Evolutionary conservation across 2,329 filamentous ascomycete species (phyloP).

Genomic region (Nakataea oryzae): DNA sequence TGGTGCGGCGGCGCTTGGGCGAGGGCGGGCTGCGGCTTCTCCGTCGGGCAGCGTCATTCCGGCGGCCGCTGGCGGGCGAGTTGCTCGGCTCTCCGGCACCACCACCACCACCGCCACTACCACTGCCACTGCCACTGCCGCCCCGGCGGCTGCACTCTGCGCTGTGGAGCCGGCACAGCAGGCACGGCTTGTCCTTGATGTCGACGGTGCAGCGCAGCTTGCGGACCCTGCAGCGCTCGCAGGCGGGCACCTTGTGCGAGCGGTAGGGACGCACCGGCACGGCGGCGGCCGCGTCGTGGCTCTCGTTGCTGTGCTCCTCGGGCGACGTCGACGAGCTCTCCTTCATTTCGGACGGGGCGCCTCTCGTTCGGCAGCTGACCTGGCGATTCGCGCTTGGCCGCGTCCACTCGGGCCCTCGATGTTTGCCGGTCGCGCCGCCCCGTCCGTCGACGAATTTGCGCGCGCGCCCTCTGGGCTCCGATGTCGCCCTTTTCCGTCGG

Average conservation of each 20-base stretch:
- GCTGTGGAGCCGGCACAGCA: conserved; percentile 47
- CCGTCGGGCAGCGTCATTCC: neutral
- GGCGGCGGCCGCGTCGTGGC: neutral
- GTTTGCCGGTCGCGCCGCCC: too few species aligned
- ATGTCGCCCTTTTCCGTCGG: neutral
- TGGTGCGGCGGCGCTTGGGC: neutral
- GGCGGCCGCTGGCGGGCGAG: neutral
- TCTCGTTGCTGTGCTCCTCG: neutral
- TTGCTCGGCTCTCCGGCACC: neutral
- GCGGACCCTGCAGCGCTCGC: conserved; percentile 46
- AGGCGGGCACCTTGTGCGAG: conserved; percentile 51
- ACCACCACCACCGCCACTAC: neutral
- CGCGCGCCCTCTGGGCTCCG: too few species aligned
- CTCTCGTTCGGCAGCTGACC: neutral
- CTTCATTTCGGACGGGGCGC: neutral
- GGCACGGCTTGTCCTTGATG: conserved; percentile 37
- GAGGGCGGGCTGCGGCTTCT: conserved; percentile 3
- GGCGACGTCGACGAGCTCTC: neutral
- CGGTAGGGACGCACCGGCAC: conserved; percentile 39
- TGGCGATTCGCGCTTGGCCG: neutral
- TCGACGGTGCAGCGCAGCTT: conserved; percentile 53
- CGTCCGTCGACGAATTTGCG: neutral
- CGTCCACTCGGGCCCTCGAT: too few species aligned
- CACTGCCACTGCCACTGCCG: too few species aligned
- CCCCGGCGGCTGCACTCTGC: conserved; percentile 35